phyloP scores from a whole-genome alignment of 1,139 yeast genomes.

The Candida frijolesensis region DNA sequence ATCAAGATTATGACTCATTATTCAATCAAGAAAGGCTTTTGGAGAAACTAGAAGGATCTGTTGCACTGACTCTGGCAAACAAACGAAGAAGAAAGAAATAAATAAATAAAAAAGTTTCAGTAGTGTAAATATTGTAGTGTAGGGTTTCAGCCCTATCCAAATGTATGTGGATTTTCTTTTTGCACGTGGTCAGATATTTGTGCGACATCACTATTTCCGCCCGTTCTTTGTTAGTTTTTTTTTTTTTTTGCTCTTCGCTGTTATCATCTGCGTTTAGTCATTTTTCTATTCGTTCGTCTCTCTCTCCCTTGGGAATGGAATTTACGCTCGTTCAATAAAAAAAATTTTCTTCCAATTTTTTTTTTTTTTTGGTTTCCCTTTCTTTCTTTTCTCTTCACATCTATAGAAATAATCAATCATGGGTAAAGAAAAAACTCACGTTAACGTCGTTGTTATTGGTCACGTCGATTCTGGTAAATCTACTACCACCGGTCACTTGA shows the following conservation, averaged over 20 bases:
- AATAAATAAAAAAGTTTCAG: not conserved
- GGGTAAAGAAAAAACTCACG: conserved; percentile 97
- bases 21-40: conserved; percentile 28
- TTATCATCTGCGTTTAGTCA: conserved; percentile 5
- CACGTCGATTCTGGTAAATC: conserved; percentile 98
- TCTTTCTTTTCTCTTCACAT: conserved; percentile 10
- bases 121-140: not conserved
- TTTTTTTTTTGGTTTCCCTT: conserved; percentile 8
- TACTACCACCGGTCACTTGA: conserved; percentile 98
- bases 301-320: conserved; percentile 1
- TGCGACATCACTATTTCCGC: no score
- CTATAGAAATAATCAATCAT: conserved; percentile 18
- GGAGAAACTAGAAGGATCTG: conserved; percentile 22
- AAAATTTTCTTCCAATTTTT: conserved; percentile 9
- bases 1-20: conserved; percentile 32
- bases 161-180: not conserved
- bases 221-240: not conserved
- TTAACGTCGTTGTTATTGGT: conserved; percentile 99
- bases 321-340: conserved; percentile 1
- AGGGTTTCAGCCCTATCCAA: conserved; percentile 13
- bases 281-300: conserved; percentile 2
- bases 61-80: not conserved
- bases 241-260: conserved; percentile 1
- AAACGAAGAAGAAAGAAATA: conserved; percentile 8
- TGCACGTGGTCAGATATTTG: conserved; percentile 8